Base-by-base conservation (phyloP, 2,329 filamentous ascomycete genomes). In the Fusarium sarcochroum region DNA sequence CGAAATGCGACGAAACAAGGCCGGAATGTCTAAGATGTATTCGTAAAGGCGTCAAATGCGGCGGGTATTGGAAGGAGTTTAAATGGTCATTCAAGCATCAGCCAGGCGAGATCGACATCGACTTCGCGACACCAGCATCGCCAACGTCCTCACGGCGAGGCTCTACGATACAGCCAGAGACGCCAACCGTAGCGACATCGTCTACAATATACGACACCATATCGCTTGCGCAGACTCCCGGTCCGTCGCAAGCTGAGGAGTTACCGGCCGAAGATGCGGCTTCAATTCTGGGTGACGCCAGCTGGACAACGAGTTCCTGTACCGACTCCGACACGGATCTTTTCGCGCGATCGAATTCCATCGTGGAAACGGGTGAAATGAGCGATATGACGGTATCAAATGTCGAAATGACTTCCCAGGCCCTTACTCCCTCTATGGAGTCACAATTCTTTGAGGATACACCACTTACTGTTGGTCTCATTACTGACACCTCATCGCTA, bases 71-170 rank as follows among this genome's bases (percentile, higher is more conserved):
- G 65, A 68, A 68, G 21, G 76, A 76, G 20, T 75, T 81, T 44
- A 79, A 78, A 37, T 82, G 80, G 80, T 81, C 80, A 0, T 81
- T 80, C 63, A 82, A 82, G 44, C 78, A 82, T 56, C 80, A 81
- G 51, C 70, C 75, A 1, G 63, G 56, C 49, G 58, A 70, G n/a
- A 51, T 51, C 21, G 60, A 68, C 10, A 54, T 71, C 35, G 51
- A 63, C 32, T 37, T 64, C 23, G 34, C 64, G 7, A 45, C 59
- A 15, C 54, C 34, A 11, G 14, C 56, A 8, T 70, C 63, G 5
- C 67, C 58, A 2, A 50, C 59, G 5, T 38, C 63, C 8, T 70
- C 63, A 1, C 51, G 50, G 23, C 42, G 58, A 50, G 51, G 49
- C 1, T 69, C 66, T 9, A 62, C 58, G 18, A 32, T 41, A 7